These are phyloP conservation scores for Collybia sordida DNA, from an alignment of 768 basidiomycete genomes.

Conservation along the genomic window DNA sequence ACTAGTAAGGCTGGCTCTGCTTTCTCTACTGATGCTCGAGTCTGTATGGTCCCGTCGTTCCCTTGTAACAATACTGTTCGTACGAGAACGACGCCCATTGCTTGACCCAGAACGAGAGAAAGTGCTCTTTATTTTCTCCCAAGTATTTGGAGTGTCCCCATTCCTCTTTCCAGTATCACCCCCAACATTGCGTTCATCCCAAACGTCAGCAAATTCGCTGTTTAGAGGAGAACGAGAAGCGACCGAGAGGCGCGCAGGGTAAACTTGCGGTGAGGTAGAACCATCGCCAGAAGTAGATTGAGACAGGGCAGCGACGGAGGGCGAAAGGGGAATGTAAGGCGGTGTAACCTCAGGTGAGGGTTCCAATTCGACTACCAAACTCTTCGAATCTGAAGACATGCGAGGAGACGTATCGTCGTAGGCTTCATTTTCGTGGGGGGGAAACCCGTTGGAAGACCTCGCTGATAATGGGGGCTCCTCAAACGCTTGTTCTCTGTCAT, in stretches of 20 bases:
- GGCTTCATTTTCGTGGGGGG: conserved; percentile 34
- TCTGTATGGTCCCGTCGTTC: conserved; percentile 70
- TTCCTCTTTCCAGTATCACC: conserved; percentile 55
- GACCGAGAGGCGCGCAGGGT: conserved; percentile 61
- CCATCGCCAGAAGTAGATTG: conserved; percentile 45
- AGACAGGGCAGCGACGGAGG: conserved; percentile 44
- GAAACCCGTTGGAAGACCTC: conserved; percentile 48
- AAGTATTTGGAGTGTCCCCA: conserved; percentile 56
- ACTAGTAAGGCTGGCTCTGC: conserved; percentile 68
- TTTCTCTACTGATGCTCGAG: conserved; percentile 73
- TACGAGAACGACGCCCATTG: conserved; percentile 73
- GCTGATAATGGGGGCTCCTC: conserved; percentile 55
- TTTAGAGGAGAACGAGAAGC: conserved; percentile 59
- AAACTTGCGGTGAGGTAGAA: conserved; percentile 53
- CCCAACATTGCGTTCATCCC: conserved; percentile 44
- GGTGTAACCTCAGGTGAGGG: conserved; percentile 51
- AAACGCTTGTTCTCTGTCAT: conserved; percentile 31
- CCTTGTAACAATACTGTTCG: conserved; percentile 71
- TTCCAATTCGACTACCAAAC: conserved; percentile 63
- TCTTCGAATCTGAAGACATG: conserved; percentile 58
- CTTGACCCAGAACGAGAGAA: conserved; percentile 67
- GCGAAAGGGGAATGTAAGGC: conserved; percentile 45
- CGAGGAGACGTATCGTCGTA: conserved; percentile 55
- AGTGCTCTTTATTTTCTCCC: conserved; percentile 73
- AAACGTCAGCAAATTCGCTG: conserved; percentile 45